A percentile compares a stretch with the other conserved stretches of the same genome.
These are phyloP conservation scores for Sporothrix sp. DNA, from an alignment of 2,329 filamentous ascomycete species.

Conservation along the genomic window DNA sequence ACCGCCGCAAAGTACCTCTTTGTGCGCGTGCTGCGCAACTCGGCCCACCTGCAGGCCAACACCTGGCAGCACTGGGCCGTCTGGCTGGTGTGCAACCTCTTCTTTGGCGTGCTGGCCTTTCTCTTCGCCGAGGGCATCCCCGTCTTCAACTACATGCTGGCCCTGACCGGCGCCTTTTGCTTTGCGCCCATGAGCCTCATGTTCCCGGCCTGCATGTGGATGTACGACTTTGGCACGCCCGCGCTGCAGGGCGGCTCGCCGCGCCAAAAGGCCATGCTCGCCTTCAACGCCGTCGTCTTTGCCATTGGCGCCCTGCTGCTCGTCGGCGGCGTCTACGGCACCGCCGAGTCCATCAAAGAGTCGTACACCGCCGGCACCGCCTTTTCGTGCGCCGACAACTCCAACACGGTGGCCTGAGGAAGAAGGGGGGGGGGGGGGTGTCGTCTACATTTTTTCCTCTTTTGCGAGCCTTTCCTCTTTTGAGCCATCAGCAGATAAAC, in stretches of 20 bases:
- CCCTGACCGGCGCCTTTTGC: constrained; percentile 10
- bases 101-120: constrained; percentile 9
- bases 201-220: constrained; percentile 10
- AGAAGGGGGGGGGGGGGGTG: neutral
- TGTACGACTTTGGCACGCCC: constrained; percentile 6
- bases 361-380: neutral
- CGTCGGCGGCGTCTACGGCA: constrained; percentile 7
- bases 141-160: constrained; percentile 14
- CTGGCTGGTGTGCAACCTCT: constrained; percentile 19
- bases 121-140: constrained; percentile 13
- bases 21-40: constrained; percentile 24
- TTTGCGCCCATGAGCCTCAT: constrained; percentile 19
- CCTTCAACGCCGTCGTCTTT: neutral
- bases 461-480: neutral
- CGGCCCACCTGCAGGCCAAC: constrained; percentile 23
- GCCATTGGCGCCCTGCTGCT: neutral
- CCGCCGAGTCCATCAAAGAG: constrained; percentile 5
- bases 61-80: constrained; percentile 23
- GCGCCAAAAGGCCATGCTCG: constrained; percentile 5
- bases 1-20: constrained; percentile 24
- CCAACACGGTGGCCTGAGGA: constrained; percentile 6
- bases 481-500: no score
- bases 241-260: neutral
- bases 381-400: constrained; percentile 5
- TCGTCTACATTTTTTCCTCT: neutral